These are phyloP conservation scores for Laguncularia racemosa DNA, from an alignment of 345 rosid genomes.

Conservation along the genomic window DNA sequence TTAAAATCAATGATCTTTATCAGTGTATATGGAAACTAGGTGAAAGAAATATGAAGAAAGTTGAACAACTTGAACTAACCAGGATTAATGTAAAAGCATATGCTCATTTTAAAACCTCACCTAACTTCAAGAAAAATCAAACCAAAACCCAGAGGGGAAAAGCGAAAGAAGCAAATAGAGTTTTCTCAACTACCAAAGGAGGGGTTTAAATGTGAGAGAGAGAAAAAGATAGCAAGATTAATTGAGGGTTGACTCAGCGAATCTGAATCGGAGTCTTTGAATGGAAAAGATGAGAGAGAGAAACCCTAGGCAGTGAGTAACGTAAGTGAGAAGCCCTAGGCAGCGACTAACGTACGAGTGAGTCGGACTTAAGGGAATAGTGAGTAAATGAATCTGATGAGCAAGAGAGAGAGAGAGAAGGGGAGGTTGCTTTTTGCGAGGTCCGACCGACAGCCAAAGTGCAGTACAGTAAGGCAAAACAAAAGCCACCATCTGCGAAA, in stretches of 20 bases:
- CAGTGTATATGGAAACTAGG: background rate
- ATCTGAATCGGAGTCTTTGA: too few species aligned
- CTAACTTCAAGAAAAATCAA: slow-evolving; percentile 27
- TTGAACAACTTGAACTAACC: slow-evolving; percentile 12
- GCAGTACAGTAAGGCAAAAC: too few species aligned
- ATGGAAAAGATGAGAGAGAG: background rate
- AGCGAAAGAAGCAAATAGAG: slow-evolving; percentile 1
- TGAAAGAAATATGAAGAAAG: background rate
- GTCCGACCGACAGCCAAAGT: too few species aligned
- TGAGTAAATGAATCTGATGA: too few species aligned
- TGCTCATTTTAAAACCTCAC: slow-evolving; percentile 18
- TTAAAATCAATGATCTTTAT: slow-evolving; percentile 3
- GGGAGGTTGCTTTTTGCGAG: too few species aligned
- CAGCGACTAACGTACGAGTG: too few species aligned
- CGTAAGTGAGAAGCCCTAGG: too few species aligned
- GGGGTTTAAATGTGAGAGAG: too few species aligned
- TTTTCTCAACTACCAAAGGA: slow-evolving; percentile 7
- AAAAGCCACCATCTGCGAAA: too few species aligned
- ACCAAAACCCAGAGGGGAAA: background rate
- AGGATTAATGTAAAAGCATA: slow-evolving; percentile 19
- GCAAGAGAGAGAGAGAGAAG: too few species aligned
- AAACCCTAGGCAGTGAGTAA: too few species aligned
- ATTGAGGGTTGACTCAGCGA: background rate
- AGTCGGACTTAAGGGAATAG: too few species aligned
- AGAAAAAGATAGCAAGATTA: background rate